Percentiles rank a stretch among this genome's conserved stretches.
These are phyloP conservation scores for Auriscalpium orientale DNA, from an alignment of 768 basidiomycete genomes.

Conservation along the genomic window DNA sequence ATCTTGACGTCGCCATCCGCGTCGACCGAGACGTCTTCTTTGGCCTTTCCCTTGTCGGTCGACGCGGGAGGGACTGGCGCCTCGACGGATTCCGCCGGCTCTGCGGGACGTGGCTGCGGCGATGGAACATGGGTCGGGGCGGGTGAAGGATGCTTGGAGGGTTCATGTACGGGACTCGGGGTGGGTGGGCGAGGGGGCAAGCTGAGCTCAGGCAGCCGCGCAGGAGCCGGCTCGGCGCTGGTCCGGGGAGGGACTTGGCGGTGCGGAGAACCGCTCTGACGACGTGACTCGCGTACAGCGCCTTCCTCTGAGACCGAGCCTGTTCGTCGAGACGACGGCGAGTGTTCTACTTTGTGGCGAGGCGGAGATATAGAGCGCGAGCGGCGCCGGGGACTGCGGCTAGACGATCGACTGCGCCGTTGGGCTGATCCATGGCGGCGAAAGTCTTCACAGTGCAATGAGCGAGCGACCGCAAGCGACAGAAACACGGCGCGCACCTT, in stretches of 20 bases:
- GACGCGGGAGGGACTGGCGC: background rate
- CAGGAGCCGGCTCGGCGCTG: too few species aligned
- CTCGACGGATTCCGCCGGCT: background rate
- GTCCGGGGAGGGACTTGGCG: too few species aligned
- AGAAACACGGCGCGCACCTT: background rate
- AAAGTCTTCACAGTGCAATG: too few species aligned
- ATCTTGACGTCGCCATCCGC: slow-evolving; percentile 9
- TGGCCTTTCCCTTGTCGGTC: slow-evolving; percentile 10
- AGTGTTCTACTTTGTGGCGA: background rate
- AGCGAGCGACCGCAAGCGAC: background rate
- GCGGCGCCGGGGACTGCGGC: background rate
- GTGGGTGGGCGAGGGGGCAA: background rate
- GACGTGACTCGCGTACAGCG: background rate
- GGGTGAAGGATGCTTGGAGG: background rate
- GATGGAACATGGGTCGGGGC: slow-evolving; percentile 1
- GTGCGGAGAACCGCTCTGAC: too few species aligned
- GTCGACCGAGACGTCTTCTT: background rate
- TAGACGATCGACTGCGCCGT: background rate
- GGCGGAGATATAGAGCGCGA: background rate
- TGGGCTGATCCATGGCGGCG: too few species aligned
- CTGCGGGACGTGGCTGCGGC: background rate
- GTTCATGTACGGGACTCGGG: background rate
- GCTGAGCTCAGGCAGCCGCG: background rate
- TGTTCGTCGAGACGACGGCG: too few species aligned
- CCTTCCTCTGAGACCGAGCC: background rate